Base-by-base conservation (phyloP, 768 basidiomycete genomes). In the Phaeotremella fagi region DNA sequence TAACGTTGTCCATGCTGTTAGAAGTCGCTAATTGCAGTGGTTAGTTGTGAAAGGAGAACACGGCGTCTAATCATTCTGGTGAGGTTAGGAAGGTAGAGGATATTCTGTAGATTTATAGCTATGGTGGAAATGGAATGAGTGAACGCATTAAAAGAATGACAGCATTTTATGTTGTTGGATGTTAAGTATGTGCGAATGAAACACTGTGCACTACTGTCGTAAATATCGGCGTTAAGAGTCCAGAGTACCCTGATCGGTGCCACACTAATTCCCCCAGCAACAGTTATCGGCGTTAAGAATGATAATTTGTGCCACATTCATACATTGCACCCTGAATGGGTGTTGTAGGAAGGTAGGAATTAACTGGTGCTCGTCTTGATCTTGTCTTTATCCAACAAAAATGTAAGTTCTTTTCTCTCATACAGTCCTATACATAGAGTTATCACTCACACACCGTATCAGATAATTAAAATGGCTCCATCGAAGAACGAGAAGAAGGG, bases 401-500 rank as follows among this genome's bases (percentile, higher is more conserved):
- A 46, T 55, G 58, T 60, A n/a, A 24, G 6, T n/a, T 42, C 48
- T 14, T 22, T 7, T 22, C 7, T 41, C 22, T 6, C 7, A 9
- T 14, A 6, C 22, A 12, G 38, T 41, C 38, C 22, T 18, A 6
- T 7, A 41, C 38, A 41, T n/a, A n/a, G n/a, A n/a, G n/a, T n/a
- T n/a, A 18, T 7, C 11, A 12, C 38, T 18, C 12, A 41, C 38
- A 6, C 7, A 6, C 22, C 12, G 7, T 22, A 9, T 41, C 12
- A 20, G 22, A 12, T 20, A 18, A 11, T 47, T 51, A 60, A 60
- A 61, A 61, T 61, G 60, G 60, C 60, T 52, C 55, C 60, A 31
- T 45, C 44, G 14, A 45, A 51, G 20, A 56, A 48, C n/a, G 45
- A 35, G 36, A 59, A 61, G 38, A 41, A 41, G 60, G 52, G 60